Base-by-base conservation (phyloP, 2,329 filamentous ascomycete genomes). In the Neofusicoccum ribis region DNA sequence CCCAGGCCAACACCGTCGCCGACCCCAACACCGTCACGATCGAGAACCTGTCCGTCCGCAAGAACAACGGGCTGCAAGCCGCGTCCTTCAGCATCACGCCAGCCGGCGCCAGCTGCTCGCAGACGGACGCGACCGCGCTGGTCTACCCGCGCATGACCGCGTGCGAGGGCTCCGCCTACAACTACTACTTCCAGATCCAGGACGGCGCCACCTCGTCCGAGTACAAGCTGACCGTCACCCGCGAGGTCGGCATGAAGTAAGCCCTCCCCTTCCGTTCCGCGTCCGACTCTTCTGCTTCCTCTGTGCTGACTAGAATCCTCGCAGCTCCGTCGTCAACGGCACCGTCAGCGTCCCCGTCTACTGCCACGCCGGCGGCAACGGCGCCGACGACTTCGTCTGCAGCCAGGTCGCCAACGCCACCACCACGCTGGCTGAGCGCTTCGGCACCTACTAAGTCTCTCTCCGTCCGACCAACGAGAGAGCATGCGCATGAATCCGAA, bases 331-430 rank as follows among this genome's bases (percentile, higher is more conserved):
- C 7, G 43, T 37, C 31, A 50, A 61, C 17, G 58, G 39, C 12
- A 61, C 43, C 47, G 20, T 43, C 20, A 34, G 23, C 7, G 60
- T 52, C 15, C 60, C 60, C 20, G 37, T 41, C 27, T 47, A 50
- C 60, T 63, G 60, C 60, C 60, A 44, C 20, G 60, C 60, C 3
- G 60, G 60, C n/a, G 60, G 60, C 37, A 63, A 63, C 36, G 60
- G 60, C 23, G 17, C 37, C 17, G n/a, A 51, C 31, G 46, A 63
- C 36, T 63, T 51, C 34, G 59, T 51, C 34, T 62, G 60, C 60
- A 17, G 20, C 23, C 60, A 63, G 60, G 44, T 50, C 31, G 27
- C 4, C 27, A 37, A 61, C 58, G 31, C 46, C 3, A 12, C 58
- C n/a, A 46, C 34, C 17, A 49, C 34, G 2, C n/a, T 61, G 1